Evolutionary conservation across 805 yeast genomes (phyloP).

Genomic region (Spathaspora girioi): DNA sequence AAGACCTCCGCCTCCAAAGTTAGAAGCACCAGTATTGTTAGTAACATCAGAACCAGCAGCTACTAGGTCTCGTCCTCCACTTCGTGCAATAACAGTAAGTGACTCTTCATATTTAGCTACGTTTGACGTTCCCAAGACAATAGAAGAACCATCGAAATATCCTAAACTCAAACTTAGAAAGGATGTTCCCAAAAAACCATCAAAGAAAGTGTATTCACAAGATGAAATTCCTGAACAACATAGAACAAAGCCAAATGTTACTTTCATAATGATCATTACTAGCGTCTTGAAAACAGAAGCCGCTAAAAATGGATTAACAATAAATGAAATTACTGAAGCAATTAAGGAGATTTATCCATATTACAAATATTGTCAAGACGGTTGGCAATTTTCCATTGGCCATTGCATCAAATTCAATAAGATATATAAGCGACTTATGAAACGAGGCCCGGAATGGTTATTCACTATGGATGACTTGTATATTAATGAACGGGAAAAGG

Average conservation of each 20-base stretch:
- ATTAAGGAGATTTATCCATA: slow-evolving; percentile 88
- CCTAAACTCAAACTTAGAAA: slow-evolving; percentile 33
- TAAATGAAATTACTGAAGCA: slow-evolving; percentile 72
- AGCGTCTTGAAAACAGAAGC: slow-evolving; percentile 69
- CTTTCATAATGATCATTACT: slow-evolving; percentile 78
- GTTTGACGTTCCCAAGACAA: slow-evolving; percentile 30
- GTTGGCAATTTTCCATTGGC: slow-evolving; percentile 94
- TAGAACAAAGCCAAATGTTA: slow-evolving; percentile 76
- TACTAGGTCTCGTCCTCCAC: slow-evolving; percentile 16
- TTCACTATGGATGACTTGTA: slow-evolving; percentile 91
- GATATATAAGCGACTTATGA: slow-evolving; percentile 57
- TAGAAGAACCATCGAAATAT: slow-evolving; percentile 24
- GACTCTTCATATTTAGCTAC: slow-evolving; percentile 15
- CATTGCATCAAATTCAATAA: slow-evolving; percentile 86
- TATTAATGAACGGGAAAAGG: slow-evolving; percentile 76
- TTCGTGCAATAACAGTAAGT: slow-evolving; percentile 26
- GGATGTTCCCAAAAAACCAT: slow-evolving; percentile 41
- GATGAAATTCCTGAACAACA: slow-evolving; percentile 90
- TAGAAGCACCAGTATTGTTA: slow-evolving; percentile 28
- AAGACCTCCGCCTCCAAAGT: slow-evolving; percentile 33
- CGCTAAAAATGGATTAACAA: slow-evolving; percentile 62
- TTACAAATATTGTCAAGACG: slow-evolving; percentile 90
- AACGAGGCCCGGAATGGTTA: slow-evolving; percentile 71
- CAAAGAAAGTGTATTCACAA: slow-evolving; percentile 62
- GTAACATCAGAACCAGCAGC: slow-evolving; percentile 22